These are phyloP conservation scores for Capronia coronata DNA, from an alignment of 2,329 filamentous ascomycete species.

Conservation along the genomic window DNA sequence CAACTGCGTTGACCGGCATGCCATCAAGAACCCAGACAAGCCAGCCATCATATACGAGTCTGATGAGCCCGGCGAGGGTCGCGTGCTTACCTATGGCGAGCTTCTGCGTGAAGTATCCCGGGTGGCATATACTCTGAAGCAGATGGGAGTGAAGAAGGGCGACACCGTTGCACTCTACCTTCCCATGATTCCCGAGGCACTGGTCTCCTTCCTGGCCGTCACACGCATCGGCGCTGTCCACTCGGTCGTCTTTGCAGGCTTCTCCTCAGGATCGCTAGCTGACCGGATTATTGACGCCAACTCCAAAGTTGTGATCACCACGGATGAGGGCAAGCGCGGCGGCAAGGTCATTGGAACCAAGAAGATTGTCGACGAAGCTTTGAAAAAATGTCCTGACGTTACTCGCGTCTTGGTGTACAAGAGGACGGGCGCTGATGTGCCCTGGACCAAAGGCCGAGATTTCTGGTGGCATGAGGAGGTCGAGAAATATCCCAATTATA, in stretches of 20 bases:
- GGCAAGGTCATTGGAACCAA: slow-evolving; percentile 97
- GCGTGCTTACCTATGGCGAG: slow-evolving; percentile 86
- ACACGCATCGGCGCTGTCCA: slow-evolving; percentile 89
- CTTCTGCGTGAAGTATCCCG: slow-evolving; percentile 86
- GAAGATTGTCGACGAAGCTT: slow-evolving; percentile 92
- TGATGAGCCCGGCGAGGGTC: slow-evolving; percentile 80
- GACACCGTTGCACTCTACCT: slow-evolving; percentile 96
- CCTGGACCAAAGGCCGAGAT: slow-evolving; percentile 83
- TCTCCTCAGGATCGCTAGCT: slow-evolving; percentile 90
- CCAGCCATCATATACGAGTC: slow-evolving; percentile 98
- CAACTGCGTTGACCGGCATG: slow-evolving; percentile 96
- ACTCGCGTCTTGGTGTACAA: slow-evolving; percentile 83
- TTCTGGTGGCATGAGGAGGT: slow-evolving; percentile 99
- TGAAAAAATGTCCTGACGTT: slow-evolving; percentile 91
- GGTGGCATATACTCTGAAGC: slow-evolving; percentile 79
- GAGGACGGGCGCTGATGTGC: slow-evolving; percentile 87
- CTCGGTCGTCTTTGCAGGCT: slow-evolving; percentile 96
- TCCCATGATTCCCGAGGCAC: slow-evolving; percentile 95
- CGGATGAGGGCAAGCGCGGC: slow-evolving; percentile 94
- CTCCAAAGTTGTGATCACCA: slow-evolving; percentile 91
- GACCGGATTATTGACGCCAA: slow-evolving; percentile 89
- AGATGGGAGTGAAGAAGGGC: slow-evolving; percentile 94
- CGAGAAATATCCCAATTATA: slow-evolving; percentile 91
- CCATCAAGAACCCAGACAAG: slow-evolving; percentile 87
- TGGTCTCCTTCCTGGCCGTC: slow-evolving; percentile 87